Base-by-base conservation (phyloP, 805 yeast species). In the Candida ovalis region DNA sequence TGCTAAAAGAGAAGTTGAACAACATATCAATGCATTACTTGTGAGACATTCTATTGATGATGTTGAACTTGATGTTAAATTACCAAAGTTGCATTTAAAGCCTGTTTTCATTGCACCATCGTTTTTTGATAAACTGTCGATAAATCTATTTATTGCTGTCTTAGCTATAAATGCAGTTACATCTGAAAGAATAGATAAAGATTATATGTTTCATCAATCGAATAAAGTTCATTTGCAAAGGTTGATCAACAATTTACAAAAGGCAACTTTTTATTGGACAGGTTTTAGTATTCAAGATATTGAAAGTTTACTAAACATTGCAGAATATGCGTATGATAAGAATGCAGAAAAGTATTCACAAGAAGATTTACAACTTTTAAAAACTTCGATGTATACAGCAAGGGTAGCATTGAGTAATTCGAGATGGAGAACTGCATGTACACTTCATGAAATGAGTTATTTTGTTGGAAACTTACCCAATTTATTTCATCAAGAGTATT, bases 241-340 rank as follows among this genome's bases (percentile, higher is more conserved):
- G 43, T 69, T 84, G 53, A 75, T 84, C 12, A 74, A 78, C 3
- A 84, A 84, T 57, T 59, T 84, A 25, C 87, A 80, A 61, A 71
- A 84, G 49, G 81, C 86, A 1, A 81, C 90, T 0, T 83, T 84
- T 60, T 81, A 81, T 56, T 84, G 91, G 91, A 81, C 88, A 1
- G 90, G 89, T 0, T 84, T 84, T 58, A 72, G 83, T 12, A 71
- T 73, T 23, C 72, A 70, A 38, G 89, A 84, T 63, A 69, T 84
- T 25, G 77, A 78, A 43, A 69, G 75, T 21, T 68, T 84, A 62
- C 59, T 78, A 2, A 64, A 67, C 21, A 75, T 84, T 25, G 75
- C 84, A 43, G 64, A 70, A 15, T 62, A 65, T 21, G 74, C 81
- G 6, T 50, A 80, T 32, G 69, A 73, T 17, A 55, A 59, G 13